Conservation (phyloP, 371 early-diverging fungal species). For the Umbelopsis sp. region DNA sequence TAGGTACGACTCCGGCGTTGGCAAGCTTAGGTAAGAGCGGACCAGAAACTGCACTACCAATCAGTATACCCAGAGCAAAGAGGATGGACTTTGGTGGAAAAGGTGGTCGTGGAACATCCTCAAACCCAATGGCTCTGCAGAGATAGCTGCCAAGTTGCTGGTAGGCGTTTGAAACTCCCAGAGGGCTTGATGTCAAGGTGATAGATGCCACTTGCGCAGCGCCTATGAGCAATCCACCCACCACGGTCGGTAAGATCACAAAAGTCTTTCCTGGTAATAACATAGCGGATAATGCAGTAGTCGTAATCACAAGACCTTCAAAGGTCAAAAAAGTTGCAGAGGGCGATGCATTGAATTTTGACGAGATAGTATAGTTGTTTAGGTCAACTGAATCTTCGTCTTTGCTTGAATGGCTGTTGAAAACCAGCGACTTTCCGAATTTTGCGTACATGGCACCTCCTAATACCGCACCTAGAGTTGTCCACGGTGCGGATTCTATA, state of each 20-base stretch:
- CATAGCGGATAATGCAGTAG: background rate
- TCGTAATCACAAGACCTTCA: background rate
- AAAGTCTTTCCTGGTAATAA: background rate
- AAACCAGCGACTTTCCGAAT: background rate
- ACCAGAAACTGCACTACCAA: background rate
- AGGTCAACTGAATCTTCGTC: background rate
- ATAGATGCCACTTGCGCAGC: background rate
- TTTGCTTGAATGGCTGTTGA: background rate
- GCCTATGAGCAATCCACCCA: background rate
- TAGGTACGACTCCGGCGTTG: background rate
- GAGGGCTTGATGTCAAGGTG: slow-evolving; percentile 6
- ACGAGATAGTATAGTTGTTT: background rate
- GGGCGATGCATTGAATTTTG: background rate
- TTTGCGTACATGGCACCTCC: slow-evolving; percentile 6
- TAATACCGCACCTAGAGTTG: background rate
- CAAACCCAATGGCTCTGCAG: background rate
- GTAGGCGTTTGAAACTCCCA: background rate
- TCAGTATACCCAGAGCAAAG: background rate
- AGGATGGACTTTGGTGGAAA: slow-evolving; percentile 1
- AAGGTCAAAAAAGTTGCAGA: background rate
- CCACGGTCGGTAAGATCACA: background rate
- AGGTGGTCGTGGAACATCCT: background rate
- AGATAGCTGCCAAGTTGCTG: background rate
- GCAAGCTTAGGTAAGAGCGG: background rate
- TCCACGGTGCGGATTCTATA: background rate